Base-by-base conservation (phyloP, 345 rosid genomes). In the Eucalyptus pauciflora region DNA sequence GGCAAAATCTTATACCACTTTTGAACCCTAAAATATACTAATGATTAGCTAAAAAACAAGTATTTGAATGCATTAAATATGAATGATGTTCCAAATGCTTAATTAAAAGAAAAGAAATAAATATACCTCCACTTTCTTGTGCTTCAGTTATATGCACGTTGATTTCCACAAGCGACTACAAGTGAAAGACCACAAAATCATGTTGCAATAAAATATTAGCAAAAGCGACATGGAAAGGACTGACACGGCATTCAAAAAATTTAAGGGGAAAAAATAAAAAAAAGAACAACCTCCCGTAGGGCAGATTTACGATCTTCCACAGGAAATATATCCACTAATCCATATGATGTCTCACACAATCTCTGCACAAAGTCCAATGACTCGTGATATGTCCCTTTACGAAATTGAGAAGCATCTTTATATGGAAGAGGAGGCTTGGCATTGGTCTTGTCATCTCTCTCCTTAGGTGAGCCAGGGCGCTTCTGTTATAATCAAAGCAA, bases 251-350 rank as follows among this genome's bases (percentile, higher is more conserved):
- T 54, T 45, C 88, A 86, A 16, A 87, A 76, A 71, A 50, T 27
- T 52, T 20, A 31, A 83, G 31, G 88, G 50, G 58, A 64, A 87
- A 87, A 71, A 89, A 58, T 51, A 87, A 88, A 86, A 87, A 87
- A 60, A 90, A 64, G 85, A 93, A 91, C 89, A 89, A 97, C 99
- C 99, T 98, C 99, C 90, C 95, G 92, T 69, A 98, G 96, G 90
- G 99, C 98, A 93, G 93, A 92, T 93, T 98, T 97, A 87, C 99
- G 96, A 93, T 98, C 99, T 95, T 98, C 99, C 86, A 95, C 95
- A 52, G 99, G 99, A 94, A 98, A 98, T 87, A 98, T 93, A 94
- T 98, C 99, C 56, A 98, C 99, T 91, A 98, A 93, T 81, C 97
- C 97, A 93, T 96, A 98, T 14, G 99, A 98, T 86, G 97, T 98